Percentiles rank a stretch among this genome's conserved stretches.
These are phyloP conservation scores for Mortierella hygrophila DNA, from an alignment of 192 early-diverging fungal genomes.

Conservation along the genomic window DNA sequence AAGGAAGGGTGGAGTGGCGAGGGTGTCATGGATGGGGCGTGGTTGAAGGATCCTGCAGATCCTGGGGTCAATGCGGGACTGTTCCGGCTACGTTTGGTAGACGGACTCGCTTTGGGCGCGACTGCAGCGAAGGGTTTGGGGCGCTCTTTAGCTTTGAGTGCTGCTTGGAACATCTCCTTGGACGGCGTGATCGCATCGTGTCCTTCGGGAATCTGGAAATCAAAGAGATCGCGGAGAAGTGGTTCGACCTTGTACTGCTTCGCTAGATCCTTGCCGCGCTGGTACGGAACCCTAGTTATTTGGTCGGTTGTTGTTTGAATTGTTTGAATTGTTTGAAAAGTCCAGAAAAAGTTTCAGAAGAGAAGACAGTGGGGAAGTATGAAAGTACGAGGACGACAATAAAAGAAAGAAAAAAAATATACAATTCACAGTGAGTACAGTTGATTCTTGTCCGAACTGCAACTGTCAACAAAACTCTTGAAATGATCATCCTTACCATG, in stretches of 20 bases:
- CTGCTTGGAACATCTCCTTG: conserved; percentile 60
- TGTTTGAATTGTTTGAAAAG: neutral
- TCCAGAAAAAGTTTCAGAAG: neutral
- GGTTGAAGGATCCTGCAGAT: conserved; percentile 18
- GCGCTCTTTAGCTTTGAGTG: conserved; percentile 22
- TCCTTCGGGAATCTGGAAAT: conserved; percentile 78
- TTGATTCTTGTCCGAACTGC: neutral
- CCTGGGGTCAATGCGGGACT: conserved; percentile 26
- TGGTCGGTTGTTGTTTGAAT: neutral
- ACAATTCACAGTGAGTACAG: neutral
- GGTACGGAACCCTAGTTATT: conserved; percentile 86
- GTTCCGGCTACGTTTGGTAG: conserved; percentile 17
- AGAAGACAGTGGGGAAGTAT: neutral
- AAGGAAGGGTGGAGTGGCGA: conserved; percentile 49
- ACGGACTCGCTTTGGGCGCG: conserved; percentile 25
- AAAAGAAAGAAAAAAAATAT: neutral
- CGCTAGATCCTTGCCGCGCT: conserved; percentile 87
- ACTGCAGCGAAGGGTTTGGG: conserved; percentile 18
- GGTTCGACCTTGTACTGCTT: conserved; percentile 83
- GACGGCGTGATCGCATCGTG: conserved; percentile 52
- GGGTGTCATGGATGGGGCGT: conserved; percentile 37
- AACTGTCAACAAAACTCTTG: neutral
- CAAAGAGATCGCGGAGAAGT: conserved; percentile 81
- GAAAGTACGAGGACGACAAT: neutral
- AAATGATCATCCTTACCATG: conserved; percentile 67